These are phyloP conservation scores for Aureobasidium sp. DNA, from an alignment of 2,329 filamentous ascomycete species.

Conservation along the genomic window DNA sequence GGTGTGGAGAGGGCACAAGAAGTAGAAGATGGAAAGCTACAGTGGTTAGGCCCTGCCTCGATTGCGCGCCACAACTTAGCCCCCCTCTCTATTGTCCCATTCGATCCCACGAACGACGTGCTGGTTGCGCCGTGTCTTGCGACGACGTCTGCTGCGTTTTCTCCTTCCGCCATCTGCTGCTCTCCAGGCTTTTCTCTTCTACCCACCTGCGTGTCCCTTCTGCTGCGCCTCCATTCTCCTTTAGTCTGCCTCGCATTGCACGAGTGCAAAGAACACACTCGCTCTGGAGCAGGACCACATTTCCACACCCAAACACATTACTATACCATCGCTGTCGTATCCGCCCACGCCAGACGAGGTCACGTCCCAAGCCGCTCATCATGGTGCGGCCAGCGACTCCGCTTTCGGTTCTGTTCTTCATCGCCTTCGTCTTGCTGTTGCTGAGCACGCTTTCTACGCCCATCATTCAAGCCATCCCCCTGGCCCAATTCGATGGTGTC, in stretches of 20 bases:
- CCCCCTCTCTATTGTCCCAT: conserved; percentile 1
- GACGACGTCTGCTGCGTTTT: not conserved
- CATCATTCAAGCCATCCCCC: conserved; percentile 73
- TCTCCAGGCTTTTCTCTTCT: not conserved
- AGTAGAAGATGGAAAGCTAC: not conserved
- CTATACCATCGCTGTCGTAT: not conserved
- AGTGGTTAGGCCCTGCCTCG: conserved; percentile 3
- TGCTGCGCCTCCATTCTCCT: conserved; percentile 3
- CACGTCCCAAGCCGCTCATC: conserved; percentile 29
- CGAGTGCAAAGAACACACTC: not conserved
- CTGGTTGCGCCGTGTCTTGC: conserved; percentile 9
- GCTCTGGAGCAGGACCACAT: not conserved
- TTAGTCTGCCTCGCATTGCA: not conserved
- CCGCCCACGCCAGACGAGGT: not conserved
- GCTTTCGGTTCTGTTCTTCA: conserved; percentile 73
- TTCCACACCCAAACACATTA: not conserved
- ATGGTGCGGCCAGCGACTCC: conserved; percentile 92
- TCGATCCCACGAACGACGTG: conserved; percentile 4
- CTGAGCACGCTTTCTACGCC: conserved; percentile 87
- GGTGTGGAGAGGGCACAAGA: conserved; percentile 3
- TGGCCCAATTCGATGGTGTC: conserved; percentile 67
- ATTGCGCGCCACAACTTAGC: conserved; percentile 2
- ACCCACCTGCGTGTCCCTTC: not conserved
- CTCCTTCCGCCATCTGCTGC: not conserved
- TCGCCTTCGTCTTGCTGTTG: conserved; percentile 76